A percentile compares a stretch with the other conserved stretches of the same genome.
Evolutionary conservation across 1,139 yeast species (phyloP).

Genomic region (Blastobotrys capitulatus): DNA sequence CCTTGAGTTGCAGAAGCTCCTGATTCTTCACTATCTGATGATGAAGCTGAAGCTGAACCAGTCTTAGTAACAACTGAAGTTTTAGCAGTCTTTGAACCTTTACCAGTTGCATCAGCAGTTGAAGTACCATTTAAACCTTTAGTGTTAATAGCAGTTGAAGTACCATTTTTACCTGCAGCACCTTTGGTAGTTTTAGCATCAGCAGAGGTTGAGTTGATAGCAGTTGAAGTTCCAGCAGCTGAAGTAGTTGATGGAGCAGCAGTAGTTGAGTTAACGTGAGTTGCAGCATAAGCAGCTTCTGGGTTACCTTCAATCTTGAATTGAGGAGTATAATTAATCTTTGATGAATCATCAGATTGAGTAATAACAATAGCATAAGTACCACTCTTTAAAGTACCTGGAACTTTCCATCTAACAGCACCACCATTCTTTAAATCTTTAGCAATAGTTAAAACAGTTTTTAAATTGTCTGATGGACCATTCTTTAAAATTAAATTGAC

Average conservation of each 20-base stretch:
- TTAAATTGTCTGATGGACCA: constrained; percentile 32
- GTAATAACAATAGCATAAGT: constrained; percentile 33
- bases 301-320: constrained; percentile 27
- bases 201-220: constrained; percentile 13
- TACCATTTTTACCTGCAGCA: constrained; percentile 11
- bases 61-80: constrained; percentile 13
- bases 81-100: not conserved
- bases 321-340: constrained; percentile 34
- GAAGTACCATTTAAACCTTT: constrained; percentile 13
- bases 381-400: constrained; percentile 29
- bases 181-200: constrained; percentile 12
- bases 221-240: constrained; percentile 15
- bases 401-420: constrained; percentile 36
- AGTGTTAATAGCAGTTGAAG: constrained; percentile 14
- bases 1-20: constrained; percentile 10
- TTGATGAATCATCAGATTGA: constrained; percentile 25
- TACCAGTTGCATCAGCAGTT: constrained; percentile 9
- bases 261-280: constrained; percentile 17
- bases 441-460: constrained; percentile 34
- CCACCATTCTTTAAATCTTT: constrained; percentile 33
- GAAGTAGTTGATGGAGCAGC: constrained; percentile 17
- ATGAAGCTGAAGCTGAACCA: constrained; percentile 13
- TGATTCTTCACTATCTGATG: constrained; percentile 12
- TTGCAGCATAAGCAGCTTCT: constrained; percentile 20
- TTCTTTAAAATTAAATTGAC: constrained; percentile 31